Percentiles rank a stretch among this genome's conserved stretches.
Conservation (phyloP, 1,284 basidiomycete species). For the Cutaneotrichosporon cutaneum region DNA sequence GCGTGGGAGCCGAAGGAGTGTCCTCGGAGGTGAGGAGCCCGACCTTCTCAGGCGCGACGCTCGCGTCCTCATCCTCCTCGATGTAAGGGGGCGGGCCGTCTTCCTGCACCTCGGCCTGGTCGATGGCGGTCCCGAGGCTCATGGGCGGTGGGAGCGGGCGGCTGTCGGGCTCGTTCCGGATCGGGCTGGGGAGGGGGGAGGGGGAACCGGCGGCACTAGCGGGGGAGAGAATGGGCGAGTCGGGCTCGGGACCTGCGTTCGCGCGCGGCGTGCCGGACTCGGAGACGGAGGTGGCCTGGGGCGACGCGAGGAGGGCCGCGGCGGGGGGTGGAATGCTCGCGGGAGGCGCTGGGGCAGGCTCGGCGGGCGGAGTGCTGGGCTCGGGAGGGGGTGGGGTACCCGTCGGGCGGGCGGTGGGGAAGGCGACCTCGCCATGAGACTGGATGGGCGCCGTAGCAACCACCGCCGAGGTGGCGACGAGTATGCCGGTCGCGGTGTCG, state of each 20-base stretch:
- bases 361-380: background rate
- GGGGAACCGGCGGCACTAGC: background rate
- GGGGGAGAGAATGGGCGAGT: background rate
- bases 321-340: background rate
- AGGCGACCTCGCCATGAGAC: background rate
- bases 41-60: conserved; percentile 1
- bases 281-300: background rate
- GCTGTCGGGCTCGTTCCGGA: background rate
- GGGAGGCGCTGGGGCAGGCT: background rate
- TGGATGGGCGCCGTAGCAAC: background rate
- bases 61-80: conserved; percentile 6
- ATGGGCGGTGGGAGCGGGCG: background rate
- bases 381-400: background rate
- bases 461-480: background rate
- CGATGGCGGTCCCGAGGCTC: background rate
- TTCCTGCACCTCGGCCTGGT: background rate
- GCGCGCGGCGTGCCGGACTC: background rate
- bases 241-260: background rate
- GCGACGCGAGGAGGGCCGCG: background rate
- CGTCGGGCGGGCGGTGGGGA: background rate
- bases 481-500: background rate
- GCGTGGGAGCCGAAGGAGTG: background rate
- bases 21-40: background rate
- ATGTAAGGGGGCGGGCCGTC: conserved; percentile 3
- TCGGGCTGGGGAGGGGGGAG: conserved; percentile 1